Base-by-base conservation (phyloP, 441 rosid species). In the Kokia cookei region DNA sequence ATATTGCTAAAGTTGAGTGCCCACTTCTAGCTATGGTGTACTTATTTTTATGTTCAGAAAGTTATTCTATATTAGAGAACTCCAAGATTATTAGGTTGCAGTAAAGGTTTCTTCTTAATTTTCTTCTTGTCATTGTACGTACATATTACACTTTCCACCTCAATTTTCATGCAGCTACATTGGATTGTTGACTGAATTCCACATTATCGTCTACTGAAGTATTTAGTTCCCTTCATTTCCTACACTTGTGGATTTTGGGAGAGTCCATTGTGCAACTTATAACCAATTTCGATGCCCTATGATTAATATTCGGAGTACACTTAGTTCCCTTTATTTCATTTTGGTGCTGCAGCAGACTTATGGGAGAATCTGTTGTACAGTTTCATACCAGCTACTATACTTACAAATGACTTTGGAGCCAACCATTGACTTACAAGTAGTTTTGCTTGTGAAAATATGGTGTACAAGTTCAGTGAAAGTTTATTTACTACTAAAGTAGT, bases 361-460 rank as follows among this genome's bases (percentile, higher is more conserved):
- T 55, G 45, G 19, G 59, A 53, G 62, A 61, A 35, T 51, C 29
- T 54, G 50, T 54, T 54, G 73, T 68, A 17, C 60, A n/a, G 15
- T 69, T 55, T 55, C 53, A 40, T 19, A 62, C 50, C 63, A 55
- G 62, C 50, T 69, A 9, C 48, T 7, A 37, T 17, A 69, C 73
- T 69, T 54, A 7, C 63, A 32, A 32, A 32, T 69, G 72, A 69
- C 50, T 69, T 54, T 54, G 29, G 45, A 42, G 45, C 45, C 73
- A 54, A 12, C 10, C 35, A 35, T 37, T 19, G 73, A 69, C 47
- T 37, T 35, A 69, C 10, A 71, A 71, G 74, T 71, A 71, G 65
- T 40, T 24, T 57, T 71, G 54, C 24, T 42, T 5, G 11, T 22
- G 11, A 58, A 71, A 24, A 3, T 58, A 15, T 42, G 50, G 35